These are phyloP conservation scores for Cryphonectria radicalis DNA, from an alignment of 2,329 filamentous ascomycete species.

Conservation along the genomic window DNA sequence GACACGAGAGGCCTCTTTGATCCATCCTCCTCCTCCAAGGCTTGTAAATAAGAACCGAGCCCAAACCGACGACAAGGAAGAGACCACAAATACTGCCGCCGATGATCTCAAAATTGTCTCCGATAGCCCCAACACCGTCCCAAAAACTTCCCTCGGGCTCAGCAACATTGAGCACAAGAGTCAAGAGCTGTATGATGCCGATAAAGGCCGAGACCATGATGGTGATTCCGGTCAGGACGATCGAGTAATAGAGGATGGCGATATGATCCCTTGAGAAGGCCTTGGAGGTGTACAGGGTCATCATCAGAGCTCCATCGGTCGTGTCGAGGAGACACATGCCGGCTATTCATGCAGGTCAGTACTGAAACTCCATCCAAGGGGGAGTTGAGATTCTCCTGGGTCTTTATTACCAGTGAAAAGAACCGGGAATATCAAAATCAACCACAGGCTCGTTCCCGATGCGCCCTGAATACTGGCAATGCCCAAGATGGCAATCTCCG, in stretches of 20 bases:
- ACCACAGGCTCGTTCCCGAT: constrained; percentile 86
- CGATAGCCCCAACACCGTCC: constrained; percentile 78
- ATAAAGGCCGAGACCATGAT: constrained; percentile 85
- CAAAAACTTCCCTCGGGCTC: constrained; percentile 80
- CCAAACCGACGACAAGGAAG: constrained; percentile 76
- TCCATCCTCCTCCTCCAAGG: constrained; percentile 71
- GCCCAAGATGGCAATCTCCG: constrained; percentile 88
- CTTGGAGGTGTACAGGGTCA: constrained; percentile 85
- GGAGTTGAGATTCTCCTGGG: background rate
- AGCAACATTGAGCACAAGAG: constrained; percentile 75
- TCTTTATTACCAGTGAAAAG: constrained; percentile 77
- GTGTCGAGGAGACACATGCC: constrained; percentile 97
- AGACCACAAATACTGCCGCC: constrained; percentile 85
- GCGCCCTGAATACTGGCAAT: constrained; percentile 88
- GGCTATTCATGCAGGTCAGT: constrained; percentile 48
- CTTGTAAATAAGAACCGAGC: constrained; percentile 75
- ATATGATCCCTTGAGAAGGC: constrained; percentile 78
- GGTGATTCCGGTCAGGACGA: constrained; percentile 82
- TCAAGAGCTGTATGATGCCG: constrained; percentile 82
- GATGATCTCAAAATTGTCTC: constrained; percentile 84
- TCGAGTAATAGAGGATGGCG: constrained; percentile 93
- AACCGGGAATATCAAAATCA: constrained; percentile 89
- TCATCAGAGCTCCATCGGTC: constrained; percentile 91
- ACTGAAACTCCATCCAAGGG: background rate
- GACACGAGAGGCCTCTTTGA: background rate